Base-by-base conservation (phyloP, 192 early-diverging fungal species). In the Rhizoclosmatium globosum region DNA sequence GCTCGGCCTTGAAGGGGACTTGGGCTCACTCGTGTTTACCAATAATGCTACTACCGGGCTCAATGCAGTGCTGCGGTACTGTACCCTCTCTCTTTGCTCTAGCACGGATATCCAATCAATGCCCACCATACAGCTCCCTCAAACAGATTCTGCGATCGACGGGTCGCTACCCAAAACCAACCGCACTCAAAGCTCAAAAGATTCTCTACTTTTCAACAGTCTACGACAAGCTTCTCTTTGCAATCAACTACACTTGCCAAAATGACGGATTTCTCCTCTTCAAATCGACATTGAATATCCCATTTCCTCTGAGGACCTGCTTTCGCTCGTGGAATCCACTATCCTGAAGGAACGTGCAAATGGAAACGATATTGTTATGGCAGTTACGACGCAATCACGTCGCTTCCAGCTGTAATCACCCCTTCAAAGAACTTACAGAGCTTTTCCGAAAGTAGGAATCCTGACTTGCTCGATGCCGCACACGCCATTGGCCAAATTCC, bases 401-500 rank as follows among this genome's bases (percentile, higher is more conserved):
- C 86, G 56, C 84, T 84, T 23, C 89, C 92, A 45, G 71, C 83
- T 64, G 83, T 85, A 42, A 60, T 62, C 66, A 47, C 65, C 84
- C 92, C 46, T 76, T 82, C 81, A 68, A 89, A 81, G 68, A 61
- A 58, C 50, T 87, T 47, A 68, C 85, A 59, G 4, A 73, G 59
- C 46, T 86, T 56, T 79, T 90, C 15, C 79, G 84, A 17, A 70
- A 84, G 23, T 67, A 91, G 66, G 77, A 85, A 89, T 92, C 38
- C 57, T 79, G 15, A 71, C 77, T 71, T 77, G 89, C 71, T 93
- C 19, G 92, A 93, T 77, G 92, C 89, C 46, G 92, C 92, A 3
- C 92, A 93, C 74, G 78, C 91, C 23, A 86, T 93, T 50, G 91
- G 91, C 7, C 92, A 93, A 78, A 86, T 93, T 38, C 89, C 89